Evolutionary conservation across 2,329 filamentous ascomycete species (phyloP), one percentile per base, ranked within the genome.

Genomic region (Nothophaeocryptopus gaeumannii): DNA sequence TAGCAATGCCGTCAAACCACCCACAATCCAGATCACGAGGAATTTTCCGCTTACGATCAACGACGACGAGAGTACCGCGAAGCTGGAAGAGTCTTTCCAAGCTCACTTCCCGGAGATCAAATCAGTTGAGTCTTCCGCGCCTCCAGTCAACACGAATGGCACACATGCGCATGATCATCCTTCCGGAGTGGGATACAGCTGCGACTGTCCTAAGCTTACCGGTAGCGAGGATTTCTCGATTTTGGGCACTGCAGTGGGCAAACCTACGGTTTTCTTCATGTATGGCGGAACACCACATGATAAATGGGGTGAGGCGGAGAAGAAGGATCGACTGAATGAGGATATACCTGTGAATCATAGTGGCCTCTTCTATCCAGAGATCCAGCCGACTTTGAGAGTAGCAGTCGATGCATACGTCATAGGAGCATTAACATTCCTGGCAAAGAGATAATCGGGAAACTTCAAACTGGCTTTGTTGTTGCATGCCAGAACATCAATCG

Each of bases 341-440:
- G 76, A 75, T 45, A 73, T 84, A 10, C 78, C 82, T 0, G 75
- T 76, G 0, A 85, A 85, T 56, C 82, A 85, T 61, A 79, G 74
- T 51, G 74, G 79, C 0, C 72, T 74, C 46, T 85, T 85, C 67
- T 77, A 78, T 30, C 82, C 81, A 5, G 76, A 74, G 0, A 73
- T 84, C 16, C 74, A 79, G 62, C 81, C 81, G 7, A 85, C 82
- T 0, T 63, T 85, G 69, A 73, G 54, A 51, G 70, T 68, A 4
- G 82, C 77, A 0, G 67, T 76, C 2, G 68, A 71, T 55, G 67
- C 61, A 12, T 70, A 69, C 60, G 66, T 65, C 15, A 60, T 63
- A 32, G 67, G 57, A 10, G 68, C 68, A 9, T 37, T 70, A 57
- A 63, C 65, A 5, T 70, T 63, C 59, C 56, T 70, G 54, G 55